Evolutionary conservation across 306 rosid species (phyloP).

Genomic region (Prunus kanzakura): DNA sequence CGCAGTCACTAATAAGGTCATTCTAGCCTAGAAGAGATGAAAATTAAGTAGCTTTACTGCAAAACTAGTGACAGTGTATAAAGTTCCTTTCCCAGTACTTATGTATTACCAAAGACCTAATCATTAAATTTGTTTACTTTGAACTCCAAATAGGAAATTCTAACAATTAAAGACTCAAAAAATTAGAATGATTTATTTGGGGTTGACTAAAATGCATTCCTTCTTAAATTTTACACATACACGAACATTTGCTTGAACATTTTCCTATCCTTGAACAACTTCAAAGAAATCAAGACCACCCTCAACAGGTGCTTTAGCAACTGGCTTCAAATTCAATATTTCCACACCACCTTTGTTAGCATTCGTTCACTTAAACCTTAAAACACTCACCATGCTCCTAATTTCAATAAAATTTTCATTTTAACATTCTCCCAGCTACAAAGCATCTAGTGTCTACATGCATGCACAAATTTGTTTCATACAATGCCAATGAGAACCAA

Average conservation of each 20-base stretch:
- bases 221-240: not conserved
- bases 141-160: not conserved
- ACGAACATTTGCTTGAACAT: not conserved
- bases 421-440: not conserved
- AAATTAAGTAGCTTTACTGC: not conserved
- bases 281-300: too few relatives aligned
- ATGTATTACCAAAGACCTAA: not conserved
- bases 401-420: not conserved
- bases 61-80: not conserved
- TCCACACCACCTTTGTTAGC: not conserved
- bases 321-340: not conserved
- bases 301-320: not conserved
- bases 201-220: not conserved
- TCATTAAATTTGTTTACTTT: not conserved
- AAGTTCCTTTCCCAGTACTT: not conserved
- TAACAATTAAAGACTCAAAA: not conserved
- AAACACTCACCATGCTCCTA: not conserved
- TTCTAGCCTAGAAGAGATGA: not conserved
- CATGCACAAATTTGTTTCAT: constrained; percentile 25
- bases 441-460: not conserved
- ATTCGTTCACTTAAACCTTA: not conserved
- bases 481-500: constrained; percentile 29
- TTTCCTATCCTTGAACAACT: not conserved
- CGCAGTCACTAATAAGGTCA: not conserved
- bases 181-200: not conserved